A percentile compares a stretch with the other conserved stretches of the same genome.
phyloP scores from a whole-genome alignment of 176 grass and related monocot genomes.

The Aegilops speltoides region DNA sequence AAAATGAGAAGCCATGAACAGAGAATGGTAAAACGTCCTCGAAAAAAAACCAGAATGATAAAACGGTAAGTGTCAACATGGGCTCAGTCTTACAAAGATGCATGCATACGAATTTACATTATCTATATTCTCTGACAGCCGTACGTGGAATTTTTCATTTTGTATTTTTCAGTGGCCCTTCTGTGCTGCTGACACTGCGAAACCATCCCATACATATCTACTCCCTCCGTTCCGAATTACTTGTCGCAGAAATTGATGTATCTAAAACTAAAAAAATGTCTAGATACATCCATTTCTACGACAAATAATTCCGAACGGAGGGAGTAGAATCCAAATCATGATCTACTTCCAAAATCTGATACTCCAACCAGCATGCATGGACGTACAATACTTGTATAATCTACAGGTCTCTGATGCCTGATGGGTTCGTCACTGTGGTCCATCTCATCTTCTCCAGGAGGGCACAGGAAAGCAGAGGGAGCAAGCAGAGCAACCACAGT shows the following conservation, averaged over 20 bases:
- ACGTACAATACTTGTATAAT: not conserved
- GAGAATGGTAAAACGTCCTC: no score
- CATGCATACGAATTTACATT: not conserved
- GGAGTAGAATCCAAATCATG: not conserved
- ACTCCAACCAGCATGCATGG: not conserved
- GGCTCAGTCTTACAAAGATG: not conserved
- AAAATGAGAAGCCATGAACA: not conserved
- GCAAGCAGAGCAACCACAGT: constrained; percentile 22
- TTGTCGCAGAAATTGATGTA: no score
- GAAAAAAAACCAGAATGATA: no score
- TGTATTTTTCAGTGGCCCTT: not conserved
- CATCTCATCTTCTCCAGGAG: constrained; percentile 27
- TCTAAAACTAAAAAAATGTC: no score
- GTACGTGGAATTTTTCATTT: not conserved
- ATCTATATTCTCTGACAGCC: not conserved
- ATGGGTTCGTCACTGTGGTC: not conserved
- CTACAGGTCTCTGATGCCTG: not conserved
- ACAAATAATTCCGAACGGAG: no score
- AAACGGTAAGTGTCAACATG: not conserved
- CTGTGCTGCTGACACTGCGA: no score
- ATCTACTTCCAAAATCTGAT: not conserved
- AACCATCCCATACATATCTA: no score
- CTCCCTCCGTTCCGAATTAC: no score
- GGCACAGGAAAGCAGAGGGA: constrained; percentile 17
- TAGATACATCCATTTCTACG: no score